Conservation (phyloP, 257 asterid genomes). For the Verbascum thapsus region DNA sequence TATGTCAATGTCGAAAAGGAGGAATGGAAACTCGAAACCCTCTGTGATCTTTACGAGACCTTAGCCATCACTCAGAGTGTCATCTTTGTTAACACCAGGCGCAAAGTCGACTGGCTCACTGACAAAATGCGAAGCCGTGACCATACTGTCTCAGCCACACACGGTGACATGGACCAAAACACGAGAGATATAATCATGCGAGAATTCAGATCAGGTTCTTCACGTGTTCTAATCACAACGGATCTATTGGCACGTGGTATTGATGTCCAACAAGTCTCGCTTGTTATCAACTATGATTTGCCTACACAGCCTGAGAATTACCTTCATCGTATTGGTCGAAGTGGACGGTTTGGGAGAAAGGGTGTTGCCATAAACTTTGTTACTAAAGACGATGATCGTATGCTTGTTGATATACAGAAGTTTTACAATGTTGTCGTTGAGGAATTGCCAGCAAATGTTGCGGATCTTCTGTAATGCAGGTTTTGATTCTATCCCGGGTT, state of each 20-base stretch:
- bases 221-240: constrained; percentile 67
- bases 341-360: too few relatives aligned
- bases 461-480: constrained; percentile 61
- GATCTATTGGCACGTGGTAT: constrained; percentile 74
- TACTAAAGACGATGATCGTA: too few relatives aligned
- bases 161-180: too few relatives aligned
- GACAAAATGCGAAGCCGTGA: too few relatives aligned
- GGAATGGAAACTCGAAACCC: too few relatives aligned
- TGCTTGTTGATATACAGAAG: too few relatives aligned
- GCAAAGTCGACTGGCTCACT: constrained; percentile 65
- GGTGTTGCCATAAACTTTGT: too few relatives aligned
- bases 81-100: constrained; percentile 59
- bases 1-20: too few relatives aligned
- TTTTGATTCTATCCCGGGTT: constrained; percentile 39
- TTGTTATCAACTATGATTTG: constrained; percentile 74
- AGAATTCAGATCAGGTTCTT: constrained; percentile 60
- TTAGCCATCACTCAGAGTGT: constrained; percentile 63
- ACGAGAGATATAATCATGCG: constrained; percentile 61
- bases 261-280: constrained; percentile 75
- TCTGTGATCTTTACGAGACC: too few relatives aligned
- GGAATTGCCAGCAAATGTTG: constrained; percentile 88
- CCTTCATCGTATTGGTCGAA: constrained; percentile 83
- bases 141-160: too few relatives aligned
- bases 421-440: constrained; percentile 71
- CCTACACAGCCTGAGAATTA: constrained; percentile 88